Conservation (phyloP, 2,329 filamentous ascomycete genomes). For the Penicillium sp. region DNA sequence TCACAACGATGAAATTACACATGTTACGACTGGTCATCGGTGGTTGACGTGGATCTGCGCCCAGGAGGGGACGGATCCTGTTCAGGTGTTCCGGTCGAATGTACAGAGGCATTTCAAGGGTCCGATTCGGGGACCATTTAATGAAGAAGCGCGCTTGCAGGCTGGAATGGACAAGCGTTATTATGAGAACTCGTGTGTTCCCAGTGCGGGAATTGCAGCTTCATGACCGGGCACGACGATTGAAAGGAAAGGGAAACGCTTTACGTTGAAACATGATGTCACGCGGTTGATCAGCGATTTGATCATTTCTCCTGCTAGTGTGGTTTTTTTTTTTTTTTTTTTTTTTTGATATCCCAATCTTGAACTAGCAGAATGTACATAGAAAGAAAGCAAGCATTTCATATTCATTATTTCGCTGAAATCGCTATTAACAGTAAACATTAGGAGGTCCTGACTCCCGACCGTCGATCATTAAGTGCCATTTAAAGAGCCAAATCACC, state of each 20-base stretch:
- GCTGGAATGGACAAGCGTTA: slow-evolving; percentile 49
- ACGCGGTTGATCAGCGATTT: not conserved
- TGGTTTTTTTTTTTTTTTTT: slow-evolving; percentile 9
- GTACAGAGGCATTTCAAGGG: slow-evolving; percentile 47
- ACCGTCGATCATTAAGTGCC: not conserved
- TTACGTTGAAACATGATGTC: slow-evolving; percentile 12
- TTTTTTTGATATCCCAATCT: slow-evolving; percentile 11
- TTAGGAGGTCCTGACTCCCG: not conserved
- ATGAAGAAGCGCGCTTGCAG: slow-evolving; percentile 45
- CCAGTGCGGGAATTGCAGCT: not conserved
- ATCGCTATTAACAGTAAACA: slow-evolving; percentile 7
- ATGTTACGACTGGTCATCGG: slow-evolving; percentile 50
- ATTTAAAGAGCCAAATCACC: not conserved
- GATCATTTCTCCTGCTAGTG: not conserved
- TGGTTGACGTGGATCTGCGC: slow-evolving; percentile 52
- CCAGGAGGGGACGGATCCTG: slow-evolving; percentile 47
- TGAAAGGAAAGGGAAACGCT: not conserved
- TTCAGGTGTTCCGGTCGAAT: slow-evolving; percentile 47
- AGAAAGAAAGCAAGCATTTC: slow-evolving; percentile 4
- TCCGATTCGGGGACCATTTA: slow-evolving; percentile 47
- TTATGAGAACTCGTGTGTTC: slow-evolving; percentile 35
- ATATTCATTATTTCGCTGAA: slow-evolving; percentile 5
- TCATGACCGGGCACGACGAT: not conserved
- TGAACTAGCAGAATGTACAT: slow-evolving; percentile 7
- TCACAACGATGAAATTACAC: slow-evolving; percentile 52